Conservation (phyloP, 1,139 yeast species). For the Entelexis paramagnoliae region DNA sequence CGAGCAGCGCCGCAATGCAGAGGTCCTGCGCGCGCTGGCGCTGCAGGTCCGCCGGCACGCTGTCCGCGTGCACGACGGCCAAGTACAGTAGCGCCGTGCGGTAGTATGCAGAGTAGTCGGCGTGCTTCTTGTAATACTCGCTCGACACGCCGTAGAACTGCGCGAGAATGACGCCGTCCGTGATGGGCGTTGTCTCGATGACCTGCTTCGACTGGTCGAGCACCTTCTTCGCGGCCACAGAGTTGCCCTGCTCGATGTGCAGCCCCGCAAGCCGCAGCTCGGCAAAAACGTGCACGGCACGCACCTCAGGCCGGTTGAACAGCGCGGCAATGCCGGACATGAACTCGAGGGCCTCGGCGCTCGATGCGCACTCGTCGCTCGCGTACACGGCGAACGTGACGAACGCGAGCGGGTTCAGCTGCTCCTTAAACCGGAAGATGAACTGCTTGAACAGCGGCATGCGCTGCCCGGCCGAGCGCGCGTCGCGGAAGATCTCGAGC, state of each 20-base stretch:
- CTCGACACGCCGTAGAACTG: constrained; percentile 76
- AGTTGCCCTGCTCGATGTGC: constrained; percentile 47
- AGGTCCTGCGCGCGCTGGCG: constrained; percentile 66
- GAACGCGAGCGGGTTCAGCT: constrained; percentile 67
- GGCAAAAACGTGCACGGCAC: constrained; percentile 52
- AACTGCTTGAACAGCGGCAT: constrained; percentile 63
- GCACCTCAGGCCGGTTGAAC: constrained; percentile 37
- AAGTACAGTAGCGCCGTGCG: constrained; percentile 52
- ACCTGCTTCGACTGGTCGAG: constrained; percentile 52
- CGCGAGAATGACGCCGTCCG: constrained; percentile 64
- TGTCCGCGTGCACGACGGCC: constrained; percentile 49
- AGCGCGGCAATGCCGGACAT: constrained; percentile 43
- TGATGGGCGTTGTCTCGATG: constrained; percentile 51
- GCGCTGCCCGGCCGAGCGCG: constrained; percentile 45
- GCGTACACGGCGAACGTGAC: constrained; percentile 65
- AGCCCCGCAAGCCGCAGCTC: constrained; percentile 71
- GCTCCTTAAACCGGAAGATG: constrained; percentile 53
- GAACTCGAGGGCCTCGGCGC: constrained; percentile 47
- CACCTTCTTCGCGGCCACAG: constrained; percentile 55
- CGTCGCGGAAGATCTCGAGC: constrained; percentile 48
- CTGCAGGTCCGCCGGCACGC: constrained; percentile 44
- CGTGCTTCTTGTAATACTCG: constrained; percentile 60
- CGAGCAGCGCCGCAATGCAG: constrained; percentile 77
- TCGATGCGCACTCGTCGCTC: constrained; percentile 39
- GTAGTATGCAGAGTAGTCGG: constrained; percentile 74